Evolutionary conservation across 1,284 basidiomycete species (phyloP).

Genomic region (Vanrija sp.): DNA sequence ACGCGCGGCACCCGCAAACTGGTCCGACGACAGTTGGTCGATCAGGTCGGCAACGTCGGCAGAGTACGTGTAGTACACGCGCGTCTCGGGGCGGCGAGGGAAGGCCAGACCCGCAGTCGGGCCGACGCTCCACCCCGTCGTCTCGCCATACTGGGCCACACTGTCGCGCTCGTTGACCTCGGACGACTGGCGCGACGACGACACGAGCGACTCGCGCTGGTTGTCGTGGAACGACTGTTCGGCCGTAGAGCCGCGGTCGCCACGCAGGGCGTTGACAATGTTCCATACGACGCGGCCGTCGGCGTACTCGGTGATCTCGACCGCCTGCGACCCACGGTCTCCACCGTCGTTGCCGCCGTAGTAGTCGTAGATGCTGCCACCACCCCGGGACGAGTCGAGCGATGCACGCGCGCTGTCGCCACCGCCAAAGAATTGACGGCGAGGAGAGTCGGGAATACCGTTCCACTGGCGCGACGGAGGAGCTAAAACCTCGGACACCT

Average conservation of each 20-base stretch:
- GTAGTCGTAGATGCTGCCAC: slow-evolving; percentile 12
- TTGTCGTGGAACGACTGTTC: too few species aligned
- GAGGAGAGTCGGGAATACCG: too few species aligned
- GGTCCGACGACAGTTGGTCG: slow-evolving; percentile 34
- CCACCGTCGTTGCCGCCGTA: background rate
- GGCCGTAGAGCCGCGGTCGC: slow-evolving; percentile 1
- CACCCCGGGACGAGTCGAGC: background rate
- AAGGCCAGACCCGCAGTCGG: slow-evolving; percentile 9
- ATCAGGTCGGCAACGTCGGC: slow-evolving; percentile 44
- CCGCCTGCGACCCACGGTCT: slow-evolving; percentile 9
- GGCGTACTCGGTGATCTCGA: slow-evolving; percentile 45
- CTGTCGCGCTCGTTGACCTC: background rate
- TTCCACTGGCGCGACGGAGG: too few species aligned
- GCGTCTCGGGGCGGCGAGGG: slow-evolving; percentile 29
- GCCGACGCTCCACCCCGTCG: slow-evolving; percentile 15
- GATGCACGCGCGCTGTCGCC: too few species aligned
- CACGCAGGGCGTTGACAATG: slow-evolving; percentile 38
- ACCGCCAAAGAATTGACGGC: too few species aligned
- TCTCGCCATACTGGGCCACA: background rate
- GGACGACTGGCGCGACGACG: too few species aligned
- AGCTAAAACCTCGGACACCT: too few species aligned
- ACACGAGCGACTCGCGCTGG: too few species aligned
- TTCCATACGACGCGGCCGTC: slow-evolving; percentile 45
- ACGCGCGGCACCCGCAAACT: slow-evolving; percentile 25
- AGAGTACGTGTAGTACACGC: slow-evolving; percentile 38